Evolutionary conservation across 805 yeast species (phyloP), one percentile per base, ranked within the genome.

Genomic region (Suhomyces kilbournensis): DNA sequence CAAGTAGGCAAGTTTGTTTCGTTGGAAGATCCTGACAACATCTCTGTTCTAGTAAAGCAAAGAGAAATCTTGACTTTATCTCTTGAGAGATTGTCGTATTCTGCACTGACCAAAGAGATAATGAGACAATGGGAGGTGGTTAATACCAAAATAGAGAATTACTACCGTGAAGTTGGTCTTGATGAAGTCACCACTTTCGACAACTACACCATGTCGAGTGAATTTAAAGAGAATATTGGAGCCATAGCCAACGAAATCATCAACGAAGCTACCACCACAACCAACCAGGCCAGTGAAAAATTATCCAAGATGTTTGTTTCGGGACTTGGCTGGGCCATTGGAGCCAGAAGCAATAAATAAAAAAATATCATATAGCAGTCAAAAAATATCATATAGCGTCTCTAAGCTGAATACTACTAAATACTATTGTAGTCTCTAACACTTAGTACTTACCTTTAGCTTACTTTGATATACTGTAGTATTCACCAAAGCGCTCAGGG

Each of bases 281-380:
- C 70, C 6, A 65, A 64, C 34, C 71, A 69, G 20, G 78, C 77
- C 0, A 60, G 73, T 44, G 83, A 78, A 39, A 81, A 80, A 57
- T 53, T 82, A 3, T 76, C 82, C 9, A 78, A 74, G 51, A 60
- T 82, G 51, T 67, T 82, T 50, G 83, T 78, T 2, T 74, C 80
- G 23, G 86, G 86, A 1, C 64, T 82, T 28, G 85, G 85, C 3
- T 82, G 86, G 86, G 85, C 86, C 3, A 79, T 82, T 56, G 86
- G 86, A 5, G 86, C 86, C 39, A 19, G 40, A 9, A 35, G 17
- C 40, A 19, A 68, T 64, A 44, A 15, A 50, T 30, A 30, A 4
- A 28, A 14, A 20, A n/a, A 46, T 46, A 17, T 42, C 9, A 9
- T 12, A 40, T 3, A 17, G 6, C 7, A 22, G 7, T 22, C 22